Evolutionary conservation across 2,329 filamentous ascomycete genomes (phyloP).

Genomic region (Cladosporium colombiae): DNA sequence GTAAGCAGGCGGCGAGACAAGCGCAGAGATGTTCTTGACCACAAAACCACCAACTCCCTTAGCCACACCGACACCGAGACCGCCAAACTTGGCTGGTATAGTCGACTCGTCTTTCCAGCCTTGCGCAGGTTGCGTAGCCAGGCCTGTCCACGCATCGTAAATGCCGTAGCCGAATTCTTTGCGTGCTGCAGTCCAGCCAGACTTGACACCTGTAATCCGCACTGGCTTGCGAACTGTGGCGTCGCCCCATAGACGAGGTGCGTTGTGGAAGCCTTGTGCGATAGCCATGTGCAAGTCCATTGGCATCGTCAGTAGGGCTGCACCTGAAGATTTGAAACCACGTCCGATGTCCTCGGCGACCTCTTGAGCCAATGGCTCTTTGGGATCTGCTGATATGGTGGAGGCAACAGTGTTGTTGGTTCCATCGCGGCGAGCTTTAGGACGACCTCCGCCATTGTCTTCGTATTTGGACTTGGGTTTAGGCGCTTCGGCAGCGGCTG

Average conservation of each 20-base stretch:
- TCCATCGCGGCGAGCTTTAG: slow-evolving; percentile 24
- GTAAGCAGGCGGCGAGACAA: slow-evolving; percentile 70
- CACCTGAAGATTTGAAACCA: slow-evolving; percentile 70
- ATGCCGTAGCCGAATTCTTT: slow-evolving; percentile 71
- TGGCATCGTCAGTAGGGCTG: slow-evolving; percentile 74
- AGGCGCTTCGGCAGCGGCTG: neutral
- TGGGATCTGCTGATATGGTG: slow-evolving; percentile 31
- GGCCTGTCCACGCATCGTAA: slow-evolving; percentile 73
- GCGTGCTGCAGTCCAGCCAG: slow-evolving; percentile 70
- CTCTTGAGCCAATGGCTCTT: slow-evolving; percentile 32
- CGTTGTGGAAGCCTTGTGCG: slow-evolving; percentile 85
- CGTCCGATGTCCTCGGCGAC: slow-evolving; percentile 64
- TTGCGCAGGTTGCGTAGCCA: slow-evolving; percentile 72
- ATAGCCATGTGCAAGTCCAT: slow-evolving; percentile 83
- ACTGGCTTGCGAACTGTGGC: slow-evolving; percentile 74
- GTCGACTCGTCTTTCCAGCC: slow-evolving; percentile 60
- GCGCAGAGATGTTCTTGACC: slow-evolving; percentile 74
- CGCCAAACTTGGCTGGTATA: slow-evolving; percentile 32
- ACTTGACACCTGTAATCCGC: slow-evolving; percentile 74
- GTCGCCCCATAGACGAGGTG: slow-evolving; percentile 81
- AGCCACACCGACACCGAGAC: slow-evolving; percentile 62
- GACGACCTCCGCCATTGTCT: slow-evolving; percentile 22
- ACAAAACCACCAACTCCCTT: slow-evolving; percentile 81
- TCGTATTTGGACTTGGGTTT: neutral
- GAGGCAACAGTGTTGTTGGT: slow-evolving; percentile 33